Percentiles rank a stretch among this genome's conserved stretches.
Evolutionary conservation across 208 protist species (phyloP).

Genomic region (Acanthamoeba lugdunensis): DNA sequence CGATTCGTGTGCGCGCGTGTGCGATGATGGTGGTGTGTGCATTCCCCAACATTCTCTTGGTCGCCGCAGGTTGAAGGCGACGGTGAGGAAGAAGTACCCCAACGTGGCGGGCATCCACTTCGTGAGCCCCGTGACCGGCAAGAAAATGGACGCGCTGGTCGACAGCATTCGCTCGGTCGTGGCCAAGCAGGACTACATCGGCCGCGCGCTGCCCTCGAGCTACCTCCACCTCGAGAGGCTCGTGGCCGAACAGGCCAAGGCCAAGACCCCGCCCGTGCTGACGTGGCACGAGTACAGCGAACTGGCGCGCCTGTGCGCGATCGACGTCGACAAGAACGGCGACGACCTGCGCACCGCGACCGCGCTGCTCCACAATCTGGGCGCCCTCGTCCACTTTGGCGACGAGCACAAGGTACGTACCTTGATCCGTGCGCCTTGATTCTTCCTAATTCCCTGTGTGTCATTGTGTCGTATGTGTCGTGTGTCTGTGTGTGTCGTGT

Average conservation of each 20-base stretch:
- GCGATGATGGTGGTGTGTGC: too few relatives aligned
- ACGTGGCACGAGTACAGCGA: background rate
- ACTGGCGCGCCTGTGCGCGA: background rate
- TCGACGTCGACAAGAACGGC: background rate
- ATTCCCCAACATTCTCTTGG: too few relatives aligned
- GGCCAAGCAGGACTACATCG: constrained; percentile 22
- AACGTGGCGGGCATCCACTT: constrained; percentile 43
- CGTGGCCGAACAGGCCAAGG: background rate
- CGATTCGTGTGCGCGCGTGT: too few relatives aligned
- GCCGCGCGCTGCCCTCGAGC: too few relatives aligned
- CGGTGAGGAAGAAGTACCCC: background rate
- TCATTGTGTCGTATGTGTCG: too few relatives aligned
- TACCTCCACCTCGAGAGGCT: too few relatives aligned
- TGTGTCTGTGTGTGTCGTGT: too few relatives aligned
- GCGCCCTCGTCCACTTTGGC: constrained; percentile 67
- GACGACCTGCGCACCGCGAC: constrained; percentile 66
- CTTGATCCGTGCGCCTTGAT: too few relatives aligned
- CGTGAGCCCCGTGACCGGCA: background rate
- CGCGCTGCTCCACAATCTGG: constrained; percentile 41
- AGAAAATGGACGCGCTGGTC: background rate
- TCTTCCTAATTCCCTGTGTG: too few relatives aligned
- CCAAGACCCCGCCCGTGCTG: background rate
- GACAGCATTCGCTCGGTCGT: background rate
- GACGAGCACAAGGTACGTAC: constrained; percentile 10
- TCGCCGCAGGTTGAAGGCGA: background rate